Percentiles rank a stretch among this genome's conserved stretches.
phyloP scores from a whole-genome alignment of 2,329 filamentous ascomycete species.

The Thelonectria discophora region DNA sequence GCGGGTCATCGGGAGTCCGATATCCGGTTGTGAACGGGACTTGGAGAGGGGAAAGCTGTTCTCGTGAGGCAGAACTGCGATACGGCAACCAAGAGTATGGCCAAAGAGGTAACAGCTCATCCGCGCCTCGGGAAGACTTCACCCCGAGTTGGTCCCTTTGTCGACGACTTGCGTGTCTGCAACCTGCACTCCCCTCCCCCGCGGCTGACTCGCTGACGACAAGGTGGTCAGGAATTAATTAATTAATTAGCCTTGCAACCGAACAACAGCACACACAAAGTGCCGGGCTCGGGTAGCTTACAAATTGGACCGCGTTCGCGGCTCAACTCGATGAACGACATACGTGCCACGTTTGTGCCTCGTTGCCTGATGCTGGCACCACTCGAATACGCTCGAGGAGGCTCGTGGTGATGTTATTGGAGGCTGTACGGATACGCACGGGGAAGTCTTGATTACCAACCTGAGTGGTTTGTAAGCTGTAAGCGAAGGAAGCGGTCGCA shows the following conservation, averaged over 20 bases:
- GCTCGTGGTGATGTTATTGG: not conserved
- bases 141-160: not conserved
- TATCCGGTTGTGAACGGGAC: slow-evolving; percentile 9
- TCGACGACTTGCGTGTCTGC: not conserved
- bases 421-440: not conserved
- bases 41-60: not conserved
- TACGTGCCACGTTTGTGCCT: too few relatives aligned
- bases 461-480: not conserved
- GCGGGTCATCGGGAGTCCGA: slow-evolving; percentile 19
- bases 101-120: not conserved
- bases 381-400: not conserved
- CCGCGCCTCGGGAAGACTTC: not conserved
- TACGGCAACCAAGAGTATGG: not conserved
- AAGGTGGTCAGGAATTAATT: too few relatives aligned
- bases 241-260: not conserved
- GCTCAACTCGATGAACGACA: not conserved
- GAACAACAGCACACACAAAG: not conserved
- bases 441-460: slow-evolving; percentile 15
- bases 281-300: not conserved
- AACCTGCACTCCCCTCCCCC: too few relatives aligned
- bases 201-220: not conserved
- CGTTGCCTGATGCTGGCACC: slow-evolving; percentile 1
- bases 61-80: not conserved
- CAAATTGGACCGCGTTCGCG: not conserved
- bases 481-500: not conserved